phyloP scores from a whole-genome alignment of 2,329 filamentous ascomycete genomes.

The Ceratocystis papillata region DNA sequence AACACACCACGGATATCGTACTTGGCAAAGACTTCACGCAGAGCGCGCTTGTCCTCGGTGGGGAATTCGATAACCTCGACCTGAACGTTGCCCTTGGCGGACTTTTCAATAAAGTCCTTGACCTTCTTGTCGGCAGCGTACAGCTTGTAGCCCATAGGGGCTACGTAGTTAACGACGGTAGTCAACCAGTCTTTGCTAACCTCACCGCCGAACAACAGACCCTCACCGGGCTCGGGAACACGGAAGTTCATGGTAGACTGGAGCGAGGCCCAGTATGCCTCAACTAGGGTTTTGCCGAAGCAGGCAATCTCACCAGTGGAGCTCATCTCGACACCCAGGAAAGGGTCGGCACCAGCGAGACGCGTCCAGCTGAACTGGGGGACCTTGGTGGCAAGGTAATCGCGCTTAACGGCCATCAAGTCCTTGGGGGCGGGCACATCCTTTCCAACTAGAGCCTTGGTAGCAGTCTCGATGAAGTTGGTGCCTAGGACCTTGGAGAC shows the following conservation, averaged over 20 bases:
- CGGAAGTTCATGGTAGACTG: constrained; percentile 96
- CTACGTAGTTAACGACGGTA: constrained; percentile 73
- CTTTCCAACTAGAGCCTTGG: constrained; percentile 78
- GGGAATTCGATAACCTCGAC: constrained; percentile 96
- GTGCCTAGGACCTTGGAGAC: constrained; percentile 92
- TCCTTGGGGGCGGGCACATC: constrained; percentile 76
- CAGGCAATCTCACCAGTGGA: constrained; percentile 97
- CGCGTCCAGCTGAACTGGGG: constrained; percentile 99
- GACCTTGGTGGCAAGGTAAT: constrained; percentile 95
- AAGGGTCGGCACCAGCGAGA: constrained; percentile 91
- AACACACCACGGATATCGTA: constrained; percentile 94
- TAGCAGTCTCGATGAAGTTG: constrained; percentile 95
- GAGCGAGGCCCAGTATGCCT: constrained; percentile 94
- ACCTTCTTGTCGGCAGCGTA: constrained; percentile 73
- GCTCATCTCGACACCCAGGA: constrained; percentile 95
- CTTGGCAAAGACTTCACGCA: constrained; percentile 92
- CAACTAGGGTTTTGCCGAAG: constrained; percentile 90
- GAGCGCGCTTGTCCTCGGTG: constrained; percentile 85
- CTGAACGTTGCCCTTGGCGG: constrained; percentile 52
- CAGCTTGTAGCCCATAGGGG: constrained; percentile 87
- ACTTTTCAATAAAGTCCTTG: constrained; percentile 70
- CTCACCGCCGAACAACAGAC: constrained; percentile 88
- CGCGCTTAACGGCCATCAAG: constrained; percentile 76
- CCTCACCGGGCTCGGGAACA: constrained; percentile 85
- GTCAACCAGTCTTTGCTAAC: constrained; percentile 58